A percentile compares a stretch with the other conserved stretches of the same genome.
These are phyloP conservation scores for Viola pubescens DNA, from an alignment of 441 rosid genomes.

Conservation along the genomic window DNA sequence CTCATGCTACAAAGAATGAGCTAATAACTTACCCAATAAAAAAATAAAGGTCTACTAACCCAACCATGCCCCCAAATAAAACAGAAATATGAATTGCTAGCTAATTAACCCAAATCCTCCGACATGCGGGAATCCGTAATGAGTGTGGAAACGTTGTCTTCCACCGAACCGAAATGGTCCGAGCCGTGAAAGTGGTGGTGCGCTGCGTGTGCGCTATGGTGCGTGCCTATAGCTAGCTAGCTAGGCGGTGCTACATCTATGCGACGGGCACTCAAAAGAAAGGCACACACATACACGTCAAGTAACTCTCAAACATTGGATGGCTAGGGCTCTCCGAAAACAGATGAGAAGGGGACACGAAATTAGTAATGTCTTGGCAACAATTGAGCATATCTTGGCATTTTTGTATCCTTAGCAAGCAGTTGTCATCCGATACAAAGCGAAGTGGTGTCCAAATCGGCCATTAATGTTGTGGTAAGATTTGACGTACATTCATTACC, in stretches of 20 bases:
- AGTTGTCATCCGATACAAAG: neutral
- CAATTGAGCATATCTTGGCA: too few species aligned
- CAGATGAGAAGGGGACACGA: too few species aligned
- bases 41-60: too few species aligned
- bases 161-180: slow-evolving; percentile 1
- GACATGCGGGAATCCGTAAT: too few species aligned
- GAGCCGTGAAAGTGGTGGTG: too few species aligned
- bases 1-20: too few species aligned
- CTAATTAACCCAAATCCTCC: too few species aligned
- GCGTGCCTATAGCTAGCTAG: neutral
- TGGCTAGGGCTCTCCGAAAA: neutral
- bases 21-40: too few species aligned
- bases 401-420: too few species aligned
- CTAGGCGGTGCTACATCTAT: slow-evolving; percentile 18
- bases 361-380: too few species aligned
- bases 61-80: too few species aligned
- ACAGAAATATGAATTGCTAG: too few species aligned
- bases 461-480: neutral
- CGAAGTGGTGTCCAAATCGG: slow-evolving; percentile 19
- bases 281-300: neutral
- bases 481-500: neutral
- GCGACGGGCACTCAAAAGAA: slow-evolving; percentile 9
- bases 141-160: neutral
- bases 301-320: neutral
- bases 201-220: neutral